These are phyloP conservation scores for Trichoderma sp. DNA, from an alignment of 2,329 filamentous ascomycete species.

Conservation along the genomic window DNA sequence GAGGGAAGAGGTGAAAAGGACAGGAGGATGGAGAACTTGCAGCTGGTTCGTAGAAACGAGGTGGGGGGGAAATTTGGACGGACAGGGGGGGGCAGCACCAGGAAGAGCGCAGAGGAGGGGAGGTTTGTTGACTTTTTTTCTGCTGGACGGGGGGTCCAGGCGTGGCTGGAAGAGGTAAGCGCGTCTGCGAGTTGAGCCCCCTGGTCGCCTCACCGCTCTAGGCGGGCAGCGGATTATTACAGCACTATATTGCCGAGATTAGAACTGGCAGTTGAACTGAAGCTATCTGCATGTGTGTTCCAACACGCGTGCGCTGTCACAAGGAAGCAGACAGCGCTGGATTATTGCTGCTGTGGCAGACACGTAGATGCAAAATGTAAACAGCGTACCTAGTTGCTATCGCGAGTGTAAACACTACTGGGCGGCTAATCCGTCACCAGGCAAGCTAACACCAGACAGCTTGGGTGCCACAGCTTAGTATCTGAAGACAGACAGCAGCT, in stretches of 20 bases:
- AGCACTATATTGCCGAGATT: slow-evolving; percentile 17
- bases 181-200: slow-evolving; percentile 32
- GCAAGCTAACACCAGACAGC: neutral
- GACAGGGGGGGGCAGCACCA: slow-evolving; percentile 36
- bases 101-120: slow-evolving; percentile 26
- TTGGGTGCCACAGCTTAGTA: neutral
- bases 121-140: slow-evolving; percentile 44
- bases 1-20: slow-evolving; percentile 31
- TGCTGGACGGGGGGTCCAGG: slow-evolving; percentile 27
- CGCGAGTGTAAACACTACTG: neutral
- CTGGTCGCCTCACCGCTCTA: slow-evolving; percentile 29
- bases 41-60: slow-evolving; percentile 33
- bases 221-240: slow-evolving; percentile 5
- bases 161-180: slow-evolving; percentile 41
- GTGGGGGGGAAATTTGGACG: slow-evolving; percentile 51
- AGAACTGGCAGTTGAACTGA: neutral
- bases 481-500: slow-evolving; percentile 1
- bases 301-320: neutral
- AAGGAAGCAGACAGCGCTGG: neutral
- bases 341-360: neutral
- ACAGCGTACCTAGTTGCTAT: neutral
- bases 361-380: neutral
- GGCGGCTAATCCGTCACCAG: neutral
- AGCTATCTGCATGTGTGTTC: neutral
- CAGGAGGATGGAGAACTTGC: slow-evolving; percentile 30